Evolutionary conservation across 1,284 basidiomycete genomes (phyloP), one percentile per base, ranked within the genome.

Genomic region (Irpex rosettiformis): DNA sequence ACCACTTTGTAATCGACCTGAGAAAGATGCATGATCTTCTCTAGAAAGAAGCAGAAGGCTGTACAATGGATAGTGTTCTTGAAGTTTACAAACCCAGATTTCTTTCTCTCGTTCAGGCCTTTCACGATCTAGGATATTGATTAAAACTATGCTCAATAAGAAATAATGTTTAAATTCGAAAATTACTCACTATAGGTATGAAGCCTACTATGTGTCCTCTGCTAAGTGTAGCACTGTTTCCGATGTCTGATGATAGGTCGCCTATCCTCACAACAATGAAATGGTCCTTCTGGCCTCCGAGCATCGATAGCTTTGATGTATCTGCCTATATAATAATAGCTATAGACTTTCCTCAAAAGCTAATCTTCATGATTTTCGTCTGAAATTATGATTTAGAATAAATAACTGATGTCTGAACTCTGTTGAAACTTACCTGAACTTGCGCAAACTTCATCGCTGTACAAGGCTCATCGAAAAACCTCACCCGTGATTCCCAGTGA

Each of bases 161-260:
- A 54, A 24, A 22, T 33, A 27, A n/a, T n/a, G n/a, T n/a, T n/a
- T n/a, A n/a, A n/a, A n/a, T n/a, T n/a, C 29, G 27, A 21, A 27
- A 10, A 16, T n/a, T 8, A 59, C 69, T 54, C 63, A 80, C 75
- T 48, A 80, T 70, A 43, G 77, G 77, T 7, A 80, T 57, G 73
- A 75, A 81, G 0, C 78, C 75, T 0, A 81, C 73, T 22, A 80
- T 55, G n/a, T 57, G 30, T 2, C 72, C 74, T 27, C 75, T 74
- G 1, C 75, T 76, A 29, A 73, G 4, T 0, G 71, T 71, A 1
- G 65, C 54, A 0, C 75, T 62, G 66, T 80, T 81, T 1, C 68
- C 52, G 18, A 80, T 74, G 0, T 72, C 40, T 0, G 57, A 43
- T 0, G 73, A 72, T 1, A 81, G 59, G 63, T 79, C 78, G 0